Conservation (phyloP, 2,329 filamentous ascomycete genomes). For the Exophiala sideris region DNA sequence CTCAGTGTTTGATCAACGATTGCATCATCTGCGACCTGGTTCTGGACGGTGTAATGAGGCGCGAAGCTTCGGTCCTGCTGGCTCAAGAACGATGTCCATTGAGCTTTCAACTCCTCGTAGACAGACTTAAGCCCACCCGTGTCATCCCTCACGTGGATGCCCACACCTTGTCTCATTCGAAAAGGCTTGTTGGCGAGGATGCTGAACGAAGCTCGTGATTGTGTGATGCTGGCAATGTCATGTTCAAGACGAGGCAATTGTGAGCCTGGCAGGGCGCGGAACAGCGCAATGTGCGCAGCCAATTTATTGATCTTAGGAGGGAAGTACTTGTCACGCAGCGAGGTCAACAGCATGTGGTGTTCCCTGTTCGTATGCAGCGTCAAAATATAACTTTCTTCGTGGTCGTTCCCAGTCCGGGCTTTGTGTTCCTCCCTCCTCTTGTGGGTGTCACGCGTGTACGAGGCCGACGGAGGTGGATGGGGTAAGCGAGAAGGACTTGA, state of each 20-base stretch:
- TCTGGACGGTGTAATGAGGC: constrained; percentile 27
- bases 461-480: background rate
- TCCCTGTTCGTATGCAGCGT: constrained; percentile 23
- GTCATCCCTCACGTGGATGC: constrained; percentile 9
- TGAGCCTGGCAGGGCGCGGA: constrained; percentile 29
- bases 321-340: constrained; percentile 27
- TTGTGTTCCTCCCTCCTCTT: constrained; percentile 4
- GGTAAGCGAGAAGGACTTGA: background rate
- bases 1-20: constrained; percentile 9
- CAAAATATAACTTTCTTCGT: constrained; percentile 23
- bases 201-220: constrained; percentile 4
- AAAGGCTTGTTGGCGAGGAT: constrained; percentile 12
- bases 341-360: constrained; percentile 24
- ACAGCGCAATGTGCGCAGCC: constrained; percentile 28
- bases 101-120: constrained; percentile 9
- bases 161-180: constrained; percentile 11
- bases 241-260: constrained; percentile 14
- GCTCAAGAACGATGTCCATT: constrained; percentile 23
- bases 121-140: constrained; percentile 7
- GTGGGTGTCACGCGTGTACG: background rate
- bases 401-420: constrained; percentile 3
- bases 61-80: constrained; percentile 25
- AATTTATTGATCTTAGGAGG: constrained; percentile 26
- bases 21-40: constrained; percentile 24
- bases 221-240: constrained; percentile 10